Evolutionary conservation across 192 early-diverging fungal genomes (phyloP), one percentile per base, ranked within the genome.

Genomic region (Coemansia javaensis): DNA sequence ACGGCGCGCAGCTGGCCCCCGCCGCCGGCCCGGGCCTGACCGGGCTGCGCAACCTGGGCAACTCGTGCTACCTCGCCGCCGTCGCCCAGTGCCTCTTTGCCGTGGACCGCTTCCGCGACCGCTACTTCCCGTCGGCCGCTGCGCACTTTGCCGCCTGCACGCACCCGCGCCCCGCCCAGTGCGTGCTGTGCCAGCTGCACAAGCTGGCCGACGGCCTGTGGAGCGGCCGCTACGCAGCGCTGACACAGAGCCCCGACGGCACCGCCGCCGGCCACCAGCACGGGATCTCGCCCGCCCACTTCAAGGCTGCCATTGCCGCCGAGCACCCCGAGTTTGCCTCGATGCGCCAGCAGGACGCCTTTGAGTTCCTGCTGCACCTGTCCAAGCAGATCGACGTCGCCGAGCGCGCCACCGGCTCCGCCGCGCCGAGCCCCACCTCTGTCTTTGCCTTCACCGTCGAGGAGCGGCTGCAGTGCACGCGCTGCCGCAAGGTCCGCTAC

Each of bases 331-430:
- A 99, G 59, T 99, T 99, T 44, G 83, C 86, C 16, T 89, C 92
- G 1, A 99, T 99, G 97, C 79, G 91, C 25, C 97, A 99, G 66
- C 97, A 97, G 81, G 97, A 99, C 59, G 91, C 94, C 1, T 90
- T 85, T 53, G 97, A 99, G 66, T 99, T 95, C 56, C 80, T 92
- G 46, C 85, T 85, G 53, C 82, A 90, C 44, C 53, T 95, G 25
- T 52, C 80, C 41, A 85, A 86, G 37, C 72, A 82, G 17, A 67
- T 94, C 37, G 76, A 85, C 45, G 80, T 92, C 40, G 85, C 81
- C 32, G 91, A 98, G 50, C 85, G 86, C 31, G 57, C 76, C 5
- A 66, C 66, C 11, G 69, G 40, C 11, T 44, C 57, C 35, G 65
- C 80, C 0, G 53, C 56, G n/a, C 42, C 45, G 17, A 86, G 94